Base-by-base conservation (phyloP, 208 protist species). In the Trypanosoma cruzi region DNA sequence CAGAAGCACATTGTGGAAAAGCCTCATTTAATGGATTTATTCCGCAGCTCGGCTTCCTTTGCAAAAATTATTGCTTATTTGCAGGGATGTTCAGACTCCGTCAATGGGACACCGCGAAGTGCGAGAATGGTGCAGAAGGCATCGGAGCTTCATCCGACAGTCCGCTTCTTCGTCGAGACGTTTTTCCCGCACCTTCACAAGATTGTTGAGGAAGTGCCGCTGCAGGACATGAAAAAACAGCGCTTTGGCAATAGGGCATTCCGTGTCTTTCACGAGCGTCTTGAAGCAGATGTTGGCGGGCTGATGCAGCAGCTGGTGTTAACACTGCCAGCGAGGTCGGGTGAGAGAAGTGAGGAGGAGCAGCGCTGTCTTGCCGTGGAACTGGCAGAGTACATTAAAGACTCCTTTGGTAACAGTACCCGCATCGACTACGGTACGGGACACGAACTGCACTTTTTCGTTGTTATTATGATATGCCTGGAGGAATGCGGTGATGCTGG, bases 381-480 rank as follows among this genome's bases (percentile, higher is more conserved):
- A 80, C 32, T 99, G 13, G 72, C 68, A 3, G 73, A 73, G 18
- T 99, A 99, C 79, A 67, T 98, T 10, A 68, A 79, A 46, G 93
- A 97, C 56, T 65, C 84, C 34, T 99, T 99, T 57, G 99, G 99
- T 4, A 99, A 99, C 72, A 56, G 70, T 28, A 94, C 81, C 3
- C 90, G 99, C 46, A 98, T 99, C 7, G 99, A 99, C 83, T 99
- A 99, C 76, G 99, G 99, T 59, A 99, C 97, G 10, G 98, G 99
- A 22, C 98, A 99, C 72, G 99, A 99, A 80, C 64, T 98, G n/a
- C 85, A 97, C 65, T 99, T 99, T 78, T 89, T 99, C 32, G 83
- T 89, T 4, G 95, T 96, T 20, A 37, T 99, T 29, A 93, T 92
- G 76, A 95, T 95, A 26, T 92, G 87, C 73, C 80, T 99, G 10